Evolutionary conservation across 1,139 yeast species (phyloP).

Genomic region (Candida sp.): DNA sequence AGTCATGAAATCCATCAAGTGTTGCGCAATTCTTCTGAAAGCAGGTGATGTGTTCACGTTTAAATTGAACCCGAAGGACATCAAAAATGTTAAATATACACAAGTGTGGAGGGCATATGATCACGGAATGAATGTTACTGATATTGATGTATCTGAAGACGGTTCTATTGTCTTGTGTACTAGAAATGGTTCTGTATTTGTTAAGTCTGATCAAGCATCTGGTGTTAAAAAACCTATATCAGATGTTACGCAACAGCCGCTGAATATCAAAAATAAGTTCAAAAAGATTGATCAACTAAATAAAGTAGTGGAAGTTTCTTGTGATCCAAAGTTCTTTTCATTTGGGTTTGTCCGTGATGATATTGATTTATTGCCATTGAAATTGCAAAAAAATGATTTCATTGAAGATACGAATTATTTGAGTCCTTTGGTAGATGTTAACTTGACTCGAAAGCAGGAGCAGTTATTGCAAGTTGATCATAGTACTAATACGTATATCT

Average conservation of each 20-base stretch:
- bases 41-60: slow-evolving; percentile 51
- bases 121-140: slow-evolving; percentile 47
- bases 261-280: slow-evolving; percentile 44
- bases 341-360: slow-evolving; percentile 73
- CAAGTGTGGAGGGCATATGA: slow-evolving; percentile 55
- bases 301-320: slow-evolving; percentile 53
- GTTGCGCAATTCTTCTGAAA: slow-evolving; percentile 43
- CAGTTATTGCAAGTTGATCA: slow-evolving; percentile 24
- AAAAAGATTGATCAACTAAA: slow-evolving; percentile 51
- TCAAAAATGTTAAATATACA: slow-evolving; percentile 31
- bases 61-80: slow-evolving; percentile 22
- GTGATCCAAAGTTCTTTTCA: slow-evolving; percentile 65
- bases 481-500: slow-evolving; percentile 17
- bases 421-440: slow-evolving; percentile 37
- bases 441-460: slow-evolving; percentile 30
- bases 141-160: slow-evolving; percentile 65
- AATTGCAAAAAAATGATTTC: slow-evolving; percentile 41
- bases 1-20: slow-evolving; percentile 30
- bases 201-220: slow-evolving; percentile 19
- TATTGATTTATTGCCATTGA: slow-evolving; percentile 49
- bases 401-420: slow-evolving; percentile 46
- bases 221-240: slow-evolving; percentile 18
- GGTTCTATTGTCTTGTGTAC: slow-evolving; percentile 73
- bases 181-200: slow-evolving; percentile 60
- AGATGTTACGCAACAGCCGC: slow-evolving; percentile 23